Evolutionary conservation across 768 basidiomycete species (phyloP), one percentile per base, ranked within the genome.

Genomic region (Termitomyces sp.): DNA sequence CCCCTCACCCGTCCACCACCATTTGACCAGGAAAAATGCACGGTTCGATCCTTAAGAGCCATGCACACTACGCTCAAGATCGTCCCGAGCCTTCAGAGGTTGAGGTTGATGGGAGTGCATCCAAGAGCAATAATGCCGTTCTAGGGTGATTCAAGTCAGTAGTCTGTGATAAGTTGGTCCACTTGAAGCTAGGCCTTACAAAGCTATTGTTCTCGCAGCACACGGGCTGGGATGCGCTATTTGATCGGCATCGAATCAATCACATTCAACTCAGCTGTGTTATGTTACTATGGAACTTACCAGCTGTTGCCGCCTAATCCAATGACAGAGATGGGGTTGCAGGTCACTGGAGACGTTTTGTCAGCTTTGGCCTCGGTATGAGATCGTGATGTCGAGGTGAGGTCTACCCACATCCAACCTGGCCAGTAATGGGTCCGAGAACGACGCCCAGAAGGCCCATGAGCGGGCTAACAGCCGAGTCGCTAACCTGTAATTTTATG

Each of bases 161-260:
- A 17, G 31, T n/a, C 11, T 31, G 19, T 23, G 3, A 15, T 4
- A n/a, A 5, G 15, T 19, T 37, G 10, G 15, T 19, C 28, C 9
- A 30, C 17, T 21, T n/a, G 4, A 38, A 38, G 7, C 37, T 19
- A 35, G 10, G 14, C 53, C 64, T 60, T 53, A 64, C 65, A 37
- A 62, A 66, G 21, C 38, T 37, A 35, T 63, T 66, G 10, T 44
- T 37, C 5, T 53, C 31, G 59, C 65, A 66, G 59, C 63, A 66
- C 28, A 56, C 63, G 17, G 65, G 19, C 41, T 66, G 60, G 9
- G 47, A 28, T 21, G 53, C 21, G 54, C 65, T 63, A 38, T 37
- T 28, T 30, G 3, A 0, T 21, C 21, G 17, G 2, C 6, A 15
- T 46, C 19, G 38, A 38, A 46, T 52, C 40, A 33, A 46, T 52